Conservation (phyloP, 2,329 filamentous ascomycete species). For the Colletotrichum limetticola region DNA sequence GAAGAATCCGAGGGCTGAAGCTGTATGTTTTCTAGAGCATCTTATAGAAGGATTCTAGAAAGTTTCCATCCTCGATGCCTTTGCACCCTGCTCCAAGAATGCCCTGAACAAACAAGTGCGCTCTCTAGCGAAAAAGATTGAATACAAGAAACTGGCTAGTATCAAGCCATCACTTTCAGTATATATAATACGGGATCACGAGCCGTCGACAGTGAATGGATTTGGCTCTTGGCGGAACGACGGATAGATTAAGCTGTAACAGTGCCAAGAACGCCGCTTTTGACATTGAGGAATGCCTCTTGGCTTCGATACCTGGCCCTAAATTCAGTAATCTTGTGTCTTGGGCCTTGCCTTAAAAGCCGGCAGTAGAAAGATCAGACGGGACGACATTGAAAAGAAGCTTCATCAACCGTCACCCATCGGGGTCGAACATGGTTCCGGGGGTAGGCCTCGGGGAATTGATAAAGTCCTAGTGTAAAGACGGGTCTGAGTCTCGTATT, state of each 20-base stretch:
- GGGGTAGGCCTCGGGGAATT: slow-evolving; percentile 8
- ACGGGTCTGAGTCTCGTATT: background rate
- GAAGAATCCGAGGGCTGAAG: background rate
- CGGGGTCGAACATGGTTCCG: slow-evolving; percentile 10
- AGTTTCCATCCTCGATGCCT: background rate
- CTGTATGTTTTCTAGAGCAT: background rate
- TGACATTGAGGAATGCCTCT: background rate
- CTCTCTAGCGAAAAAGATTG: background rate
- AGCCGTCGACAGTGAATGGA: background rate
- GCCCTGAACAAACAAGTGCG: background rate
- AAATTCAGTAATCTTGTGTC: background rate
- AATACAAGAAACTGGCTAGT: background rate
- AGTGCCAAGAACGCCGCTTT: background rate
- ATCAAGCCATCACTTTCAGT: too few species aligned
- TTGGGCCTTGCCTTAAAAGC: background rate
- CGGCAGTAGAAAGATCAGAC: background rate
- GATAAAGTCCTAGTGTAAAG: background rate
- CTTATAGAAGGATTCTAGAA: background rate
- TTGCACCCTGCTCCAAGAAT: background rate
- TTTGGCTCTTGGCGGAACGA: background rate
- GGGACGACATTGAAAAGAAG: background rate
- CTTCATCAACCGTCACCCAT: background rate
- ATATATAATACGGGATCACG: background rate
- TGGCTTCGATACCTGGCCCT: background rate
- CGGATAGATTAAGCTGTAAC: background rate